These are phyloP conservation scores for Aspergillus haitiensis DNA, from an alignment of 495 filamentous ascomycete genomes.

Conservation along the genomic window DNA sequence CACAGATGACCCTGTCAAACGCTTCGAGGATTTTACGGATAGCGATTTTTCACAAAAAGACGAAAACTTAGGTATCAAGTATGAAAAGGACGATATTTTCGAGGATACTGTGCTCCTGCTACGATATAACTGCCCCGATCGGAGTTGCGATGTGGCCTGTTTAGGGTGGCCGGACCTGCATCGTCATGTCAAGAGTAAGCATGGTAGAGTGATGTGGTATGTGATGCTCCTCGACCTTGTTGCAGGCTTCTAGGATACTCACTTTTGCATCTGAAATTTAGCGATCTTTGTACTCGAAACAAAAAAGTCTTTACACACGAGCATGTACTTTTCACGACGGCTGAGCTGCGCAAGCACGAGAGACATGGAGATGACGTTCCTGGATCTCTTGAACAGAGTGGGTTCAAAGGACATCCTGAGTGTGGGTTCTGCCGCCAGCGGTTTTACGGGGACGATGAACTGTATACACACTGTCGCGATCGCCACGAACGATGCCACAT, in stretches of 20 bases:
- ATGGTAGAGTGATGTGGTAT: conserved; percentile 87
- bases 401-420: conserved; percentile 93
- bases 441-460: conserved; percentile 95
- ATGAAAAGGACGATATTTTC: conserved; percentile 80
- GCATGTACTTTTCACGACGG: conserved; percentile 86
- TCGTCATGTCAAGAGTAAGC: conserved; percentile 77
- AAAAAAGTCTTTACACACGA: conserved; percentile 99
- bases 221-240: conserved; percentile 23
- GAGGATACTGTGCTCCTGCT: conserved; percentile 84
- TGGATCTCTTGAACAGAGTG: conserved; percentile 86
- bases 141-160: conserved; percentile 82
- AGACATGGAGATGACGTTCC: conserved; percentile 87
- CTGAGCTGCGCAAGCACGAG: conserved; percentile 83
- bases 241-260: conserved; percentile 3
- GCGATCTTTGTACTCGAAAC: conserved; percentile 86
- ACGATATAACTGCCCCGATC: conserved; percentile 93
- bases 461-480: conserved; percentile 87
- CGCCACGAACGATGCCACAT: conserved; percentile 94
- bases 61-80: conserved; percentile 83
- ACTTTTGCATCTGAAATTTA: conserved; percentile 19
- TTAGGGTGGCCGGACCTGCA: conserved; percentile 92
- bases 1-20: conserved; percentile 76
- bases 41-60: conserved; percentile 72
- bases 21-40: conserved; percentile 76
- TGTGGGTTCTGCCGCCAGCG: conserved; percentile 89